Evolutionary conservation across 306 rosid genomes (phyloP).

Genomic region (Cucurbita maxima): DNA sequence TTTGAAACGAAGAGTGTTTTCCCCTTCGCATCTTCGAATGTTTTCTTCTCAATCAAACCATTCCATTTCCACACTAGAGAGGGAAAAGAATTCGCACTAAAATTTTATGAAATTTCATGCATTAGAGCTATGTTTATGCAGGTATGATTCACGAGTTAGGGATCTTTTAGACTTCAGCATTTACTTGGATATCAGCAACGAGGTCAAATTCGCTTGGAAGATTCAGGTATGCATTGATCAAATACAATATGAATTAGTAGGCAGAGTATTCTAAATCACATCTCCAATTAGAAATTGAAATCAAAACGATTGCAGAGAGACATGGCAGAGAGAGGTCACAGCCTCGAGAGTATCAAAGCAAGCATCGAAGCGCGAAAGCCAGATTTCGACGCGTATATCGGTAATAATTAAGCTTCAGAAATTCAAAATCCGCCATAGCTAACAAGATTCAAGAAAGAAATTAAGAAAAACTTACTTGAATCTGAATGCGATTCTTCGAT

Average conservation of each 20-base stretch:
- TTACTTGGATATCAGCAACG: slow-evolving; percentile 92
- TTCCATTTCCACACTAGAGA: not conserved
- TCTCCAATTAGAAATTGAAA: not conserved
- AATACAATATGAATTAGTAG: not conserved
- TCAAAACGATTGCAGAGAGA: slow-evolving; percentile 49
- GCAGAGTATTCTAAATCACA: not conserved
- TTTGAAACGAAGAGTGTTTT: not conserved
- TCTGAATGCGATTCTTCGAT: not conserved
- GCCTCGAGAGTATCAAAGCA: slow-evolving; percentile 97
- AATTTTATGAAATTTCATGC: not conserved
- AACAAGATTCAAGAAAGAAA: not conserved
- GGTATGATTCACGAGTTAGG: slow-evolving; percentile 81
- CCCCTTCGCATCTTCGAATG: not conserved
- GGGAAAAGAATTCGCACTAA: not conserved
- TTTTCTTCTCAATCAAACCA: not conserved
- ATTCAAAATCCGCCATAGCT: not conserved
- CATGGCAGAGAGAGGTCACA: slow-evolving; percentile 98
- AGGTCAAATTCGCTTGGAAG: slow-evolving; percentile 95
- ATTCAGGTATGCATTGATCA: slow-evolving; percentile 52
- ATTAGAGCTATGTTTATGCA: slow-evolving; percentile 2
- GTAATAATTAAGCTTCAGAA: slow-evolving; percentile 16
- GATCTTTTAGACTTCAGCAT: slow-evolving; percentile 89
- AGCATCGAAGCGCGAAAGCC: slow-evolving; percentile 96
- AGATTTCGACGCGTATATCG: slow-evolving; percentile 87
- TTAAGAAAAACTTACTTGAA: not conserved